phyloP scores from a whole-genome alignment of 257 asterid genomes.

The Henckelia pumila region DNA sequence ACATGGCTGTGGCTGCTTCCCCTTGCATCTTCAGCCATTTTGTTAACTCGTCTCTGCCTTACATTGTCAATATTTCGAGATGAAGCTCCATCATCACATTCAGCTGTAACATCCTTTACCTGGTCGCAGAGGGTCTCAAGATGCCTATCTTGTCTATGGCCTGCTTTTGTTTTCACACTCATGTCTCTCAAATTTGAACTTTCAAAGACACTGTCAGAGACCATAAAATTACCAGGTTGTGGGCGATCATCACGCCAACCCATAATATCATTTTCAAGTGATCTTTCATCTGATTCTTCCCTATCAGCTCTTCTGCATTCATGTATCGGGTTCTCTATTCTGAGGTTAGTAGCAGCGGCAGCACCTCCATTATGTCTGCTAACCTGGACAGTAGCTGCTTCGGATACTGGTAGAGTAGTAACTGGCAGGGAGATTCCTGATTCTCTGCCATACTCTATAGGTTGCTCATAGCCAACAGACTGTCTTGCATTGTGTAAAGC shows the following conservation, averaged over 20 bases:
- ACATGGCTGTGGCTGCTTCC: constrained; percentile 32
- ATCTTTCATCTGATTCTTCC: constrained; percentile 45
- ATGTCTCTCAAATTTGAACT: constrained; percentile 42
- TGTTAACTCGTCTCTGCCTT: constrained; percentile 32
- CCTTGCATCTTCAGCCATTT: constrained; percentile 37
- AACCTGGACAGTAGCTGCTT: constrained; percentile 28
- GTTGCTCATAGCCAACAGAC: constrained; percentile 48
- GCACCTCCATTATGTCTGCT: constrained; percentile 34
- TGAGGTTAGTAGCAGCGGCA: constrained; percentile 29
- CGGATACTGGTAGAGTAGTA: constrained; percentile 26
- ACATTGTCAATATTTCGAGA: constrained; percentile 41
- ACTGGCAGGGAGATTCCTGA: constrained; percentile 43
- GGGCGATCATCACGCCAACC: constrained; percentile 29
- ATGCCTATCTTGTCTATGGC: constrained; percentile 36
- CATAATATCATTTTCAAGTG: constrained; percentile 33
- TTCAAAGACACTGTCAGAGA: constrained; percentile 34
- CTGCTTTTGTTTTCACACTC: constrained; percentile 32
- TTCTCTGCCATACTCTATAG: constrained; percentile 33
- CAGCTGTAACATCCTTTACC: constrained; percentile 48
- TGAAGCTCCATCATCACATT: constrained; percentile 61
- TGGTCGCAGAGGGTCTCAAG: constrained; percentile 61
- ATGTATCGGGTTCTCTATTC: constrained; percentile 41
- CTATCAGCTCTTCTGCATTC: constrained; percentile 42
- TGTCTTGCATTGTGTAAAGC: constrained; percentile 45
- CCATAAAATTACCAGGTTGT: constrained; percentile 31